A percentile compares a stretch with the other conserved stretches of the same genome.
Conservation (phyloP, 2,329 filamentous ascomycete genomes). For the Beauveria pseudobassiana region DNA sequence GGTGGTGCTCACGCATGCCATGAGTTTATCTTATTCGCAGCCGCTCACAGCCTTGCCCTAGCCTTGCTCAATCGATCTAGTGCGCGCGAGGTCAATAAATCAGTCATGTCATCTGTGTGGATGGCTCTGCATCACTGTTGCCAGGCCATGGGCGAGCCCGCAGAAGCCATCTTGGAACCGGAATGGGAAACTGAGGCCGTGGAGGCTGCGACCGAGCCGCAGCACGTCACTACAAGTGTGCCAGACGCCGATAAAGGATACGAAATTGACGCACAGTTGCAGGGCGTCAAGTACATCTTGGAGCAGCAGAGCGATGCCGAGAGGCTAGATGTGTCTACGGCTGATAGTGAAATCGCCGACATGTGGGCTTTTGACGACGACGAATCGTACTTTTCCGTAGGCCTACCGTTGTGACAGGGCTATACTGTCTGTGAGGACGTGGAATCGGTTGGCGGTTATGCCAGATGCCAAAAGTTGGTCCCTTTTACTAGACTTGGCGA, state of each 20-base stretch:
- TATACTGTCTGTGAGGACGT: no score
- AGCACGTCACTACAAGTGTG: background rate
- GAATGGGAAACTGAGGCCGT: background rate
- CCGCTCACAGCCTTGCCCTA: background rate
- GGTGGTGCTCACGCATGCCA: background rate
- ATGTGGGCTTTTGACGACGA: background rate
- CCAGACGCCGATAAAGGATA: background rate
- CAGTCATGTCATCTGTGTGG: conserved; percentile 6
- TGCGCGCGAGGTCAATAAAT: conserved; percentile 7
- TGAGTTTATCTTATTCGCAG: background rate
- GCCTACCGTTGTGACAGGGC: background rate
- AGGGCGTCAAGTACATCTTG: background rate
- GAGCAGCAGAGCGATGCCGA: background rate
- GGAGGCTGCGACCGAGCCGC: background rate
- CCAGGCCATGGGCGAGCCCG: conserved; percentile 8
- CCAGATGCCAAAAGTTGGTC: no score
- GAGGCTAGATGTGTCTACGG: background rate
- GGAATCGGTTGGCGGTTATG: no score
- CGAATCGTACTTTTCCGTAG: background rate
- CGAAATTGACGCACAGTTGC: background rate
- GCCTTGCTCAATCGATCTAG: background rate
- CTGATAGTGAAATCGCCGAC: background rate
- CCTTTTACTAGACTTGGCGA: no score
- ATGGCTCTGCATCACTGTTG: conserved; percentile 10
- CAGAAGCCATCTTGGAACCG: background rate